Base-by-base conservation (phyloP, 2,329 filamentous ascomycete genomes). In the Verticillium alfalfae region DNA sequence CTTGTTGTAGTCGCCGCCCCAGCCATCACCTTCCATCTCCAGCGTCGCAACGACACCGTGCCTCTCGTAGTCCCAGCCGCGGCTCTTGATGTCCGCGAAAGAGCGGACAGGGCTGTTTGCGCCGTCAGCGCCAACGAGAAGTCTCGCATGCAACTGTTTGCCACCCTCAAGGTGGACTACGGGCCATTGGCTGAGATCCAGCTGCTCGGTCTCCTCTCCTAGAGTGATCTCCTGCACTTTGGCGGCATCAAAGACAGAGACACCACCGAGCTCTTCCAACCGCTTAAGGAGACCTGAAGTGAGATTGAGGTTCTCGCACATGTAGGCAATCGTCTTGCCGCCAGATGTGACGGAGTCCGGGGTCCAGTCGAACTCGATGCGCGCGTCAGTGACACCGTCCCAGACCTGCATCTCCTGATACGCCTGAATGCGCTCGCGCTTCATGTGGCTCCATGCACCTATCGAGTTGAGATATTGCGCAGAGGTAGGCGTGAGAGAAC, bases 321-420 rank as follows among this genome's bases (percentile, higher is more conserved):
- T 99, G 73, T 95, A 97, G 10, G 95, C 95, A 67, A 99, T 92
- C 1, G 87, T 90, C 64, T 81, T 84, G 71, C 79, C 78, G 75
- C 68, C 77, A 75, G 56, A 76, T 72, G 57, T 75, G 69, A 81
- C 79, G 41, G 78, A 72, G 54, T 71, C 73, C 5, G 78, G 78
- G 26, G 76, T 76, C 89, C 88, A 91, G 76, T 95, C 91, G 74
- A 99, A 99, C 67, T 92, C 90, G 72, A 99, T 95, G 68, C 88
- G 86, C 39, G 93, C 91, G 63, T 88, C 93, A 49, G 90, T 91
- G 61, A 97, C 86, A 65, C 94, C 96, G 74, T 99, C 95, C 95
- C 96, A 99, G 37, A 98, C 95, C 74, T 97, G 90, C 95, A 99
- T 99, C 69, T 94, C 91, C 63, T 96, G 88, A 75, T 97, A 99